Conservation (phyloP, 1,284 basidiomycete genomes). For the Apiotrichum domesticum region DNA sequence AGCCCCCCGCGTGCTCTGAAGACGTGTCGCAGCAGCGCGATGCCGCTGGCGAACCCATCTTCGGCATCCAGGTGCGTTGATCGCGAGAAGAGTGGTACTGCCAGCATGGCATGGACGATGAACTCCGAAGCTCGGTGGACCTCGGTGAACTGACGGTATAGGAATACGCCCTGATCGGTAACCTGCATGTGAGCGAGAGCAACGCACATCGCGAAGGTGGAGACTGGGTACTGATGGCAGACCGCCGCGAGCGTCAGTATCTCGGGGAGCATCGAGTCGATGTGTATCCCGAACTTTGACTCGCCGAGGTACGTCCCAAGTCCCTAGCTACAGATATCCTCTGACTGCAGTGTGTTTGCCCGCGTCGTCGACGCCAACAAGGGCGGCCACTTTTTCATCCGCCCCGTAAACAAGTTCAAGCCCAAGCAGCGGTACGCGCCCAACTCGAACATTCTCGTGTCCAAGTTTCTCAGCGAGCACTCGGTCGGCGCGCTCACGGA, state of each 20-base stretch:
- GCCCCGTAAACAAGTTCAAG: constrained; percentile 51
- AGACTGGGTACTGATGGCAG: constrained; percentile 6
- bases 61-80: constrained; percentile 28
- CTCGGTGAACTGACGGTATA: constrained; percentile 6
- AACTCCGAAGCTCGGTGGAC: not conserved
- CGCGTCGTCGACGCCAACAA: constrained; percentile 53
- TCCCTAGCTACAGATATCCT: not conserved
- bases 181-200: constrained; percentile 26
- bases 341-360: constrained; percentile 59
- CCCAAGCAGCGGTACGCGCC: constrained; percentile 79
- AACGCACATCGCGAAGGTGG: constrained; percentile 1
- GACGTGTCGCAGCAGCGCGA: constrained; percentile 10
- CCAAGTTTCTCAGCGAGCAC: constrained; percentile 75
- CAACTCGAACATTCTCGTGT: constrained; percentile 78
- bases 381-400: constrained; percentile 89
- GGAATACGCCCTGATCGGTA: constrained; percentile 50
- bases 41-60: constrained; percentile 19
- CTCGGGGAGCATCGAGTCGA: constrained; percentile 57
- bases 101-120: too few species aligned
- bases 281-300: constrained; percentile 88
- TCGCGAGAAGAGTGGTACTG: too few species aligned
- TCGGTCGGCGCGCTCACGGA: constrained; percentile 73
- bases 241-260: constrained; percentile 49
- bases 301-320: constrained; percentile 56
- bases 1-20: not conserved